Base-by-base conservation (phyloP, 169 alveolate genomes). In the Eimeria necatrix region DNA sequence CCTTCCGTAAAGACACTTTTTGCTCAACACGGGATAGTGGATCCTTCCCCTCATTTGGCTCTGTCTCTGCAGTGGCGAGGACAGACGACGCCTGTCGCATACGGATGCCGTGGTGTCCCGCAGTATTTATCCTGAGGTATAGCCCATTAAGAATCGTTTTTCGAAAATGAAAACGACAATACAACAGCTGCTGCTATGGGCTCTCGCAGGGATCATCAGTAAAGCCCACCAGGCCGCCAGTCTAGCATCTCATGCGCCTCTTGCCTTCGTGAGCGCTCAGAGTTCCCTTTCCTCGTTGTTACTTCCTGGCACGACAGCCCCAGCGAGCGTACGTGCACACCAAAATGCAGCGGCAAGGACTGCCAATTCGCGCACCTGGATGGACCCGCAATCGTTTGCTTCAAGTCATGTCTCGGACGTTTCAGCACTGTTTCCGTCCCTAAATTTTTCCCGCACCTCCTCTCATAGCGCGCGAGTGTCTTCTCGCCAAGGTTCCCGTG, bases 51-150 rank as follows among this genome's bases (percentile, higher is more conserved):
- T 56, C 20, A 56, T 24, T 81, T 56, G 74, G 74, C 73, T 81
- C 52, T 20, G 53, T 18, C 56, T 4, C 64, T 32, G 71, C 53
- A 81, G 90, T 81, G 90, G 90, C 90, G 52, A 56, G 73, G 74
- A 53, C 71, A 49, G 73, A 81, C 90, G 90, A 81, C 90, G 56
- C 74, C 53, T 24, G 53, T 51, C 90, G 86, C 26, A 81, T 26
- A 56, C 74, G 52, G 90, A 81, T 52, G 90, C 61, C 24, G 52
- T 81, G 48, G 32, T 32, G 73, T 10, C 32, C 74, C 52, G 26
- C 41, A 22, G n/a, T 53, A 8, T 64, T 53, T 81, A 22, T 64
- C 56, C 18, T 32, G 0, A 9, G 53, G 4, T 20, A 41, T 24
- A 49, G 22, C 41, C 56, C 4, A 48, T 48, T 16, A 24, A 51